Base-by-base conservation (phyloP, 495 filamentous ascomycete species). In the Usnea hakonensis region DNA sequence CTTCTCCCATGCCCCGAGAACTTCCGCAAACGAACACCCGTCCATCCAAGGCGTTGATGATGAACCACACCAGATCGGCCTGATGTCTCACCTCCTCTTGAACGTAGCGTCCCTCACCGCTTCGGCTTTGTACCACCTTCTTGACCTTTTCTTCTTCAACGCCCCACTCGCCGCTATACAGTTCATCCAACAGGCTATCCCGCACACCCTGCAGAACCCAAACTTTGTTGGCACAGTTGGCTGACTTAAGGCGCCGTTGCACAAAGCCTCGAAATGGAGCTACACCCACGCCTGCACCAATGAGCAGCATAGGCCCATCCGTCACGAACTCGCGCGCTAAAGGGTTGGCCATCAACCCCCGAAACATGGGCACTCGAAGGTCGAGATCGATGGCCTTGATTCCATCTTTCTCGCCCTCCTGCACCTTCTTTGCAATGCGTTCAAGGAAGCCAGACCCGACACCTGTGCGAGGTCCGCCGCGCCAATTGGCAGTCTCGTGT, bases 171-270 rank as follows among this genome's bases (percentile, higher is more conserved):
- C 94, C 94, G 44, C 85, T 88, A 76, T 98, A 98, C 16, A 98
- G 80, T 77, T 98, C 94, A 67, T 98, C 94, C 32, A 97, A 82
- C 2, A 92, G 79, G 16, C 88, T 89, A 74, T 98, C 94, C 3
- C 94, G 88, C 35, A 97, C 83, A n/a, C 94, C 94, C 74, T 98
- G 94, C 46, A 98, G 83, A 55, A 98, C 93, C 94, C 94, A 98
- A 67, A 97, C 94, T 76, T 98, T 98, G 78, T 97, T 98, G 54
- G 91, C 92, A 72, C 94, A 97, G 75, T 95, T 98, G 62, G 95
- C 94, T 56, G 90, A 96, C 79, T 90, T 89, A 58, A 98, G 81
- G 16, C 94, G 87, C 60, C 93, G 89, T 75, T 97, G 90, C 32
- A 98, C 95, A 71, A 98, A 98, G 32, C 94, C 94, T 38, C 94